phyloP scores from a whole-genome alignment of 768 basidiomycete genomes.

The Russula dissimulans region DNA sequence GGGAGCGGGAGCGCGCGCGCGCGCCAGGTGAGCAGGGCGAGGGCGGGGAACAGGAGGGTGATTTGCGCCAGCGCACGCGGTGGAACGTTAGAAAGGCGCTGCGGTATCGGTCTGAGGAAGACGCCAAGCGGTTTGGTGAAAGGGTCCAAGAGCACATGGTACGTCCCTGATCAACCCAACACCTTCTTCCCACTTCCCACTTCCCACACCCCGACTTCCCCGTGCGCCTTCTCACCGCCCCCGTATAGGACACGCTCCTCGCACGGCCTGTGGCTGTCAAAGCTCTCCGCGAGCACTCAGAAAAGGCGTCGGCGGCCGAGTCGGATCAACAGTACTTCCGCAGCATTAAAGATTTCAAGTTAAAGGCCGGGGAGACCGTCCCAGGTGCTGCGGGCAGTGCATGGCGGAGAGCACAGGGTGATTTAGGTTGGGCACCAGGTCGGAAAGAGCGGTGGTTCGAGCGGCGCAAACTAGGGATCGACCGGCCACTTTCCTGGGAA shows the following conservation, averaged over 20 bases:
- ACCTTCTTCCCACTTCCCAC: no score
- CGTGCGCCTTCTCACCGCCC: not conserved
- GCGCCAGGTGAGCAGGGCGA: constrained; percentile 22
- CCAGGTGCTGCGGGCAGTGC: constrained; percentile 17
- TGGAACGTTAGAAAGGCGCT: constrained; percentile 72
- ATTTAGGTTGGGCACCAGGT: constrained; percentile 17
- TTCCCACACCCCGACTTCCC: no score
- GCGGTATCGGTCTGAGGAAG: constrained; percentile 43
- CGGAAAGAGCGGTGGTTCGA: constrained; percentile 19
- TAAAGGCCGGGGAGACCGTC: constrained; percentile 20
- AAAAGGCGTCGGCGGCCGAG: constrained; percentile 1
- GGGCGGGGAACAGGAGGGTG: constrained; percentile 29
- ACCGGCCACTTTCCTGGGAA: constrained; percentile 17
- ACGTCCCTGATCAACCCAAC: constrained; percentile 25
- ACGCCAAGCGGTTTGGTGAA: constrained; percentile 38
- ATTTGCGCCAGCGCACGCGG: constrained; percentile 55
- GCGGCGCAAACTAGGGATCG: constrained; percentile 18
- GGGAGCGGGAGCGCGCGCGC: constrained; percentile 31
- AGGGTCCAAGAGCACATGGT: constrained; percentile 64
- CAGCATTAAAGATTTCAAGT: constrained; percentile 17
- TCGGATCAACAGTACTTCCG: constrained; percentile 18
- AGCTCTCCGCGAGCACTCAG: constrained; percentile 5
- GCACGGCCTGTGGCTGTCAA: constrained; percentile 18
- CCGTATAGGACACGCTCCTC: constrained; percentile 15
- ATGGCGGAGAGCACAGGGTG: constrained; percentile 13